Evolutionary conservation across 768 basidiomycete genomes (phyloP), one percentile per base, ranked within the genome.

Genomic region (Scleroderma citrinum): DNA sequence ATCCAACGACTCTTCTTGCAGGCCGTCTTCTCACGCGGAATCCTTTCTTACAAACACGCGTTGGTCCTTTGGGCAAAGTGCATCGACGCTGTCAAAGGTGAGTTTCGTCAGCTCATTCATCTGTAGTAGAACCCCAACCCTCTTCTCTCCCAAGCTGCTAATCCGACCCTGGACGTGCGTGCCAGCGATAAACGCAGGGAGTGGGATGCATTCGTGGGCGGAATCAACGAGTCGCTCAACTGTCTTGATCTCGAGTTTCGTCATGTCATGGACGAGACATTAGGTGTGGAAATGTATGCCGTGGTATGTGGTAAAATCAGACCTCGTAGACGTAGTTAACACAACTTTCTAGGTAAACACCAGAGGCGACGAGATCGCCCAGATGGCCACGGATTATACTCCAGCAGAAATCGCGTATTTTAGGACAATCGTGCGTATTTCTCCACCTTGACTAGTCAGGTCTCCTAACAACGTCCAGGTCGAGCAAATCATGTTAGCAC

Each of bases 401-500:
- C 71, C 88, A 0, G 69, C 71, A 29, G 92, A 95, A 65, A 92
- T 93, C 45, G 73, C 81, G 0, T 93, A 81, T 69, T 93, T 92
- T 75, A 91, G 84, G 69, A 81, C 81, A 4, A 71, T 93, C 51
- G 92, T 91, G 60, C 50, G 84, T 68, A 13, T 32, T 41, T 8
- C 23, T 16, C 16, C 23, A 8, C 26, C 14, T 8, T 13, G 5
- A 6, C 2, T 7, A 16, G 20, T 21, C 32, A 38, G 2, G n/a
- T 24, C 47, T 32, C 47, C 47, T 49, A 30, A 47, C 29, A n/a
- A 23, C n/a, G 13, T 13, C 31, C 56, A 94, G 92, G 76, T 94
- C 35, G 87, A 92, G 59, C 85, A 87, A 67, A 92, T 95, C 57
- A 85, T 93, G 78, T 73, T 84, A 16, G 87, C 91, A 7, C 81